These are phyloP conservation scores for Crithidia mellificae DNA, from an alignment of 208 protist genomes.

Conservation along the genomic window DNA sequence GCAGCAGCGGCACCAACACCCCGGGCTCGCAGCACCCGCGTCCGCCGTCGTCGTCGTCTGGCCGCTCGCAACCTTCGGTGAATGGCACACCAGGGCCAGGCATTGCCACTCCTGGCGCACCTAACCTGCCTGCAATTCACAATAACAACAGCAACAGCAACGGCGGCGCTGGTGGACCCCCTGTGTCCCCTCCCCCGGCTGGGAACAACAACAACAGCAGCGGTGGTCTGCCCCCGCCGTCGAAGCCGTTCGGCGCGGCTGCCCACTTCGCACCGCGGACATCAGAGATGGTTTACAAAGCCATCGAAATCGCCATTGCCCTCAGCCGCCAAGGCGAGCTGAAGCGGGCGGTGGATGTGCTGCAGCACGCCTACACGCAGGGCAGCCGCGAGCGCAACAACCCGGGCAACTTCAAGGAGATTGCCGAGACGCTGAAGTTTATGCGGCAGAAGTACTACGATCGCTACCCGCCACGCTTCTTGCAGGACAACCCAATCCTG, in stretches of 20 bases:
- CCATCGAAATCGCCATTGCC: constrained; percentile 64
- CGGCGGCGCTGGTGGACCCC: constrained; percentile 3
- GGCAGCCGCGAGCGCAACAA: constrained; percentile 61
- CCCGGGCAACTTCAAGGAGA: constrained; percentile 64
- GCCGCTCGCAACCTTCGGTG: background rate
- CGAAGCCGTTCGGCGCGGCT: constrained; percentile 25
- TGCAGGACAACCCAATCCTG: constrained; percentile 86
- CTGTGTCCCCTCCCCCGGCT: background rate
- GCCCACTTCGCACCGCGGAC: constrained; percentile 43
- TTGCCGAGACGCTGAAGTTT: constrained; percentile 61
- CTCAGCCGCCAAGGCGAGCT: constrained; percentile 58
- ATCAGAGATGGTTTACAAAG: constrained; percentile 60
- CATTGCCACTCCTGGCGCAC: background rate
- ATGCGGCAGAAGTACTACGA: constrained; percentile 56
- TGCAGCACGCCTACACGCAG: constrained; percentile 74
- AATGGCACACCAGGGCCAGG: background rate
- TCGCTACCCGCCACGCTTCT: constrained; percentile 65
- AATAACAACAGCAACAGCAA: constrained; percentile 10
- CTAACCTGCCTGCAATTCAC: background rate
- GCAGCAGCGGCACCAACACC: background rate
- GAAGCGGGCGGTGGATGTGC: constrained; percentile 82
- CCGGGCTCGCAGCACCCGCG: no score
- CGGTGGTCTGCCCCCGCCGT: background rate
- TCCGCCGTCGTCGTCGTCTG: background rate
- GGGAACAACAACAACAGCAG: background rate